Evolutionary conservation across 768 basidiomycete genomes (phyloP), one percentile per base, ranked within the genome.

Genomic region (Mycena filopes): DNA sequence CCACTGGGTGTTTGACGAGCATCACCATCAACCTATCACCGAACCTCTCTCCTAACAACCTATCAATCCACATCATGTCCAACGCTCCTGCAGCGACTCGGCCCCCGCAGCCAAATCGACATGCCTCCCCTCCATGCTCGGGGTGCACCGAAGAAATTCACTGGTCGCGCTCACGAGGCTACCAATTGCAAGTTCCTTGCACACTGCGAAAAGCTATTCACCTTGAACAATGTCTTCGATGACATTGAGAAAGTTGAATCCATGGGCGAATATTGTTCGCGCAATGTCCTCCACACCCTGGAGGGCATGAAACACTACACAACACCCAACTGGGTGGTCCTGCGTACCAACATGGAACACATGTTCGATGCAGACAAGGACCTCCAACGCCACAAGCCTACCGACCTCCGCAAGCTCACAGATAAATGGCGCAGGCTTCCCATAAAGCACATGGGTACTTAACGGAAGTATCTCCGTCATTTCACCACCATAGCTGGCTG

Each of bases 351-450:
- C 5, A 56, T 56, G 55, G n/a, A 45, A 5, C 5, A 10, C 11
- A 58, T 58, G 29, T 58, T 58, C 36, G 56, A 58, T 23, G 56
- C 46, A 18, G 56, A 58, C 46, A 46, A 48, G 20, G 56, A 58
- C 40, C 5, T 25, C 8, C 56, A 48, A n/a, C 31, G 46, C 9
- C 56, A 58, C 12, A 21, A 16, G 3, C 56, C 45, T 7, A 2
- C 2, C 2, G 56, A 58, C 28, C 20, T 58, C 1, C n/a, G 23
- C 3, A 58, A 58, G n/a, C 56, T 58, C 33, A 48, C 56, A 13
- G 56, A 58, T 5, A 26, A 23, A 26, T 58, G 56, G 56, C 56
- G 56, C 15, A 58, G 48, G 18, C 2, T 18, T 7, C n/a, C n/a
- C 31, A 58, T 58, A 23, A 58, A 58, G n/a, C 12, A 4, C 13